Evolutionary conservation across 768 basidiomycete genomes (phyloP), one percentile per base, ranked within the genome.

Genomic region (Candolleomyces eurysporus): DNA sequence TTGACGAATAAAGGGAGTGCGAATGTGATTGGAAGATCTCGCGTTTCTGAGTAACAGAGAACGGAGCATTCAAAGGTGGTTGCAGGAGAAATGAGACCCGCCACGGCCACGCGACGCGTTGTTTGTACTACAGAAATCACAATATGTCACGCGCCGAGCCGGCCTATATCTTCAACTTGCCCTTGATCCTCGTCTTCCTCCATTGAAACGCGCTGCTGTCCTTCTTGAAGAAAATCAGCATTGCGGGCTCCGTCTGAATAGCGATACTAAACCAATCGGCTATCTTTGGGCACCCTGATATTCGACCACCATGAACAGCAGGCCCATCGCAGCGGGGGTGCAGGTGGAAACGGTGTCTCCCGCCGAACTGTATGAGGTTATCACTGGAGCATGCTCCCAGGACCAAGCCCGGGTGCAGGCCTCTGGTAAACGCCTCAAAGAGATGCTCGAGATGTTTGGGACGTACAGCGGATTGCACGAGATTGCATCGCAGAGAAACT

Each of bases 361-460:
- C 48, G 76, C 83, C 65, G 89, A 92, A 66, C 77, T 94, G 19
- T 86, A 84, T 69, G 77, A 86, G 62, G 84, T 87, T 53, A 77
- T 94, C 57, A 76, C 78, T 31, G 84, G 80, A 45, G 89, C 91
- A n/a, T 82, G 85, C 7, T 91, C 91, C 4, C 90, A 92, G 75
- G 82, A 89, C 69, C 84, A 88, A 78, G 67, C 78, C 68, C 73
- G 74, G 69, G 32, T 90, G 72, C 68, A 79, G 63, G 69, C 75
- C 43, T 82, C 81, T 19, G 78, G 85, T 13, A 76, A 82, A 64
- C 83, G 86, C 45, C 81, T 94, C 62, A 90, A 90, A 66, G 72
- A 82, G 64, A 79, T 92, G 71, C 75, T 90, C 26, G 84, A 87
- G 53, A 82, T 84, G 75, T 79, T 85, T 53, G 92, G 92, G 46